Evolutionary conservation across 805 yeast species (phyloP), one percentile per base, ranked within the genome.

Genomic region (Candida chilensis): DNA sequence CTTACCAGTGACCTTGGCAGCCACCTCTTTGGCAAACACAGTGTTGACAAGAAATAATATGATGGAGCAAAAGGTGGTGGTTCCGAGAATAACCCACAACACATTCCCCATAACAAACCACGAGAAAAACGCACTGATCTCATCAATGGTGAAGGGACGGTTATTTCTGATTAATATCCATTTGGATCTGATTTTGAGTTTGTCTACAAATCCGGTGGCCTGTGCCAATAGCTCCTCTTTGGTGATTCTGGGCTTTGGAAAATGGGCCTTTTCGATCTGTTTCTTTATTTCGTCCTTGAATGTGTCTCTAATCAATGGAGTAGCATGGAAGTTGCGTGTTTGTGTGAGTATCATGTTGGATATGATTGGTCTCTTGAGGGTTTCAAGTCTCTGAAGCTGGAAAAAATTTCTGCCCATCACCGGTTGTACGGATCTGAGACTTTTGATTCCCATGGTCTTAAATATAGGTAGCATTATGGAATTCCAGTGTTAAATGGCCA

Each of bases 51-150:
- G 40, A 41, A 71, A 69, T 44, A 72, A 55, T 5, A 64, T 37
- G 19, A 61, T 54, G 21, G 74, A 63, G 6, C 63, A 64, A 42
- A 71, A 72, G 1, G 78, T 72, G 6, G 79, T 72, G 3, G 79
- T 72, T 3, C 78, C 78, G 32, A 72, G 50, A 10, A 70, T 44
- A 12, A 72, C 54, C 76, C 76, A 71, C 21, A 72, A 44, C 14
- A 70, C 49, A 40, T 71, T 67, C 1, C 78, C 78, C 74, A 72
- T 67, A 18, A 72, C 57, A 9, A 70, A 46, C 75, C 75, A 72
- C 4, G 77, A 70, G 7, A 66, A 53, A 40, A 72, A 67, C 1
- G 79, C 77, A 2, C 72, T 65, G 12, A 69, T 45, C 34, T 71
- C 76, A 40, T 70, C 75, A 11, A 61, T 41, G 18, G 70, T 58